A percentile compares a stretch with the other conserved stretches of the same genome.
Evolutionary conservation across 164 flowering plant species (phyloP).

Genomic region (Stephania japonica): DNA sequence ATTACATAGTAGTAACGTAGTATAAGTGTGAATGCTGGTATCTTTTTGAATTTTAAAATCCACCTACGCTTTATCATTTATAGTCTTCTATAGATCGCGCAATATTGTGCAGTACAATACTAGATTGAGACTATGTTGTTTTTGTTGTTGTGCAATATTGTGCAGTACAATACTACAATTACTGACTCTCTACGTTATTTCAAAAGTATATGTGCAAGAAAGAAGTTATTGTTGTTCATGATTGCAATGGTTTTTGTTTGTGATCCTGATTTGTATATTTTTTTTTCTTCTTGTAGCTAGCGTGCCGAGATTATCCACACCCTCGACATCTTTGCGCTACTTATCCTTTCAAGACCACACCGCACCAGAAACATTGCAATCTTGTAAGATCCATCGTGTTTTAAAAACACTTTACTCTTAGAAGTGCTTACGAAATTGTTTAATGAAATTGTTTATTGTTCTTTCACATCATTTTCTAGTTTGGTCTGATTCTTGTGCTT

Average conservation of each 20-base stretch:
- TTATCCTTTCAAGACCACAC: constrained; percentile 52
- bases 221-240: neutral
- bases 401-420: neutral
- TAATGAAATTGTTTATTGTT: neutral
- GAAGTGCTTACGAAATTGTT: neutral
- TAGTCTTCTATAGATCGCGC: too few relatives aligned
- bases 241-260: neutral
- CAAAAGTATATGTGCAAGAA: neutral
- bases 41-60: too few relatives aligned
- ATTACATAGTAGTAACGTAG: neutral
- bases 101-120: too few relatives aligned
- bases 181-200: too few relatives aligned
- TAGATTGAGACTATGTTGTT: too few relatives aligned
- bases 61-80: too few relatives aligned
- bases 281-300: constrained; percentile 47
- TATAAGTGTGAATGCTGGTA: too few relatives aligned
- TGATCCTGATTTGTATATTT: neutral
- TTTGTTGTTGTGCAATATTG: neutral
- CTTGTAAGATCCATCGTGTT: constrained; percentile 34
- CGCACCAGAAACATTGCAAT: constrained; percentile 61
- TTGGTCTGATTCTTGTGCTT: neutral
- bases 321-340: constrained; percentile 70
- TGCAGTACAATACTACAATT: too few relatives aligned
- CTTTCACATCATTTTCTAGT: neutral
- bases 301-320: constrained; percentile 94